A percentile compares a stretch with the other conserved stretches of the same genome.
phyloP scores from a whole-genome alignment of 2,329 filamentous ascomycete genomes.

The Pseudonectria buxi region DNA sequence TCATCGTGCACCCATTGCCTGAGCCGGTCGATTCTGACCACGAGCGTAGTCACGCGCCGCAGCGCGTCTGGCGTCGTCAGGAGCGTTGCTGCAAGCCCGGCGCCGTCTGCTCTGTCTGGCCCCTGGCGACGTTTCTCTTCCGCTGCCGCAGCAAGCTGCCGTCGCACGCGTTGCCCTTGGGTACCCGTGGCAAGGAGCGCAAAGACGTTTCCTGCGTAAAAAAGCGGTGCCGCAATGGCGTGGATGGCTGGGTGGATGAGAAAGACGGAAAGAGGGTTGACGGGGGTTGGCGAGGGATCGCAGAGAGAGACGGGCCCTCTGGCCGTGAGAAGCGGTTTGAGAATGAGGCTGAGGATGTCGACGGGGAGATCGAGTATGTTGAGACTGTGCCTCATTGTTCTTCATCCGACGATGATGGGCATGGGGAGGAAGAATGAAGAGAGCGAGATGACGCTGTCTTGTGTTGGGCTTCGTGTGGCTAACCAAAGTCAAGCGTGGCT shows the following conservation, averaged over 20 bases:
- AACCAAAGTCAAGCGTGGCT: no score
- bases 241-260: constrained; percentile 28
- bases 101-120: constrained; percentile 7
- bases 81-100: constrained; percentile 10
- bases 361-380: constrained; percentile 29
- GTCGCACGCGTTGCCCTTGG: constrained; percentile 22
- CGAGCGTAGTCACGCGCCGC: constrained; percentile 21
- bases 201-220: constrained; percentile 28
- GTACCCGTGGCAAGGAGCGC: constrained; percentile 21
- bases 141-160: constrained; percentile 13
- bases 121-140: neutral
- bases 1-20: constrained; percentile 25
- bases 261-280: constrained; percentile 22
- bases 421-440: no score
- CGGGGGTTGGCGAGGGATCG: constrained; percentile 18
- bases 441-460: no score
- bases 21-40: constrained; percentile 23
- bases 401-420: no score
- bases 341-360: constrained; percentile 26
- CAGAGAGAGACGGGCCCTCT: constrained; percentile 20
- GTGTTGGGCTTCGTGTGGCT: no score
- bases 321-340: constrained; percentile 23
- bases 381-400: constrained; percentile 7
- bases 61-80: constrained; percentile 18
- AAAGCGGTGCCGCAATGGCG: constrained; percentile 24